These are phyloP conservation scores for Nepenthes gracilis DNA, from an alignment of 148 eudicot species.

Conservation along the genomic window DNA sequence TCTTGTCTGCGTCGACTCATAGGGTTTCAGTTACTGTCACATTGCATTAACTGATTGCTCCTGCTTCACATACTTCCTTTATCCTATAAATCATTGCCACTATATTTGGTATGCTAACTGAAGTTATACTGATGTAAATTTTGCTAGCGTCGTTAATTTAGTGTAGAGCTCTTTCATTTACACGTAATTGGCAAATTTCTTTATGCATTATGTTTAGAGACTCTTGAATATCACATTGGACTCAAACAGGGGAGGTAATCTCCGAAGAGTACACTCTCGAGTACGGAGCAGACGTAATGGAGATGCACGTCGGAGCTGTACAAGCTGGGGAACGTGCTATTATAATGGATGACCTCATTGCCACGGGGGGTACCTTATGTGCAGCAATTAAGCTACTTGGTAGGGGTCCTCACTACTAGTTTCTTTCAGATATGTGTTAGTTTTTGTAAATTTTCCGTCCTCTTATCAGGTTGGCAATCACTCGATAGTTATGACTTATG, in stretches of 20 bases:
- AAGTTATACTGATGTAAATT: no score
- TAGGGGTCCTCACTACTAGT: slow-evolving; percentile 11
- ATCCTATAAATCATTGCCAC: no score
- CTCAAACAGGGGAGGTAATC: slow-evolving; percentile 66
- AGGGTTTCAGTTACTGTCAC: no score
- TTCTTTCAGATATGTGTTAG: background rate
- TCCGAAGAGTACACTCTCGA: slow-evolving; percentile 90
- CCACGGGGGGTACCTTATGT: slow-evolving; percentile 86
- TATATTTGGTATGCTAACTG: no score
- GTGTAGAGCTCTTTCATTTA: background rate
- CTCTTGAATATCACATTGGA: slow-evolving; percentile 5
- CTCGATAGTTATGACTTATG: background rate
- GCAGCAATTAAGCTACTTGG: slow-evolving; percentile 88
- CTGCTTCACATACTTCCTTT: no score
- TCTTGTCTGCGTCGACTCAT: no score
- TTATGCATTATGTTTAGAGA: background rate
- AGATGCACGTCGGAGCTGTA: slow-evolving; percentile 98
- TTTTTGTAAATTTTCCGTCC: background rate
- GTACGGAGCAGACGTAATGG: slow-evolving; percentile 86
- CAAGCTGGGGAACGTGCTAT: slow-evolving; percentile 83
- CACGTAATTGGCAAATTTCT: background rate
- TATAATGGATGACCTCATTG: slow-evolving; percentile 88
- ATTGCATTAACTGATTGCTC: no score
- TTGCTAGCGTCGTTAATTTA: no score
- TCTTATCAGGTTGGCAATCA: background rate